These are phyloP conservation scores for Cryptococcus floricola DNA, from an alignment of 1,284 basidiomycete genomes.

Conservation along the genomic window DNA sequence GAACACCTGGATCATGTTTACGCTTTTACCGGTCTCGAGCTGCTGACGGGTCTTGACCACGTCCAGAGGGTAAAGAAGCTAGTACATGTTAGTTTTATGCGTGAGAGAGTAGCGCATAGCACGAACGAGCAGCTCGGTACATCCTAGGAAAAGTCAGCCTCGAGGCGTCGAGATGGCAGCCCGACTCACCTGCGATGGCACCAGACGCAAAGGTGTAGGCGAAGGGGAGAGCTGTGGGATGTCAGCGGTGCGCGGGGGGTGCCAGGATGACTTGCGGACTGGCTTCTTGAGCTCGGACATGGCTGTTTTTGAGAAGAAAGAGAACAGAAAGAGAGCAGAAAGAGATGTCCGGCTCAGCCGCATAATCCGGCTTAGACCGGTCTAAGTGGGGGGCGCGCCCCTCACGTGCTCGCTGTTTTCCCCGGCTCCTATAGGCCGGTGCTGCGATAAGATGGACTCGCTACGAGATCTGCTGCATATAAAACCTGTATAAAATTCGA, in stretches of 20 bases:
- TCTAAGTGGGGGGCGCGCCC: too few species aligned
- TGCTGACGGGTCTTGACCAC: slow-evolving; percentile 96
- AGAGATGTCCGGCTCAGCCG: too few species aligned
- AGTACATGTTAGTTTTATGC: slow-evolving; percentile 19
- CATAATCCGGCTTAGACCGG: too few species aligned
- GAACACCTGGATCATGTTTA: slow-evolving; percentile 71
- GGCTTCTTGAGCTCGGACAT: not conserved
- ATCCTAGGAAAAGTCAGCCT: slow-evolving; percentile 37
- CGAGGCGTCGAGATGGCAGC: not conserved
- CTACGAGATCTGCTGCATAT: too few species aligned
- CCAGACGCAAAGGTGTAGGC: slow-evolving; percentile 83
- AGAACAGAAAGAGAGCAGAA: too few species aligned
- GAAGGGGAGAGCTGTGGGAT: slow-evolving; percentile 68
- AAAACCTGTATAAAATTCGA: too few species aligned
- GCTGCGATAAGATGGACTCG: too few species aligned
- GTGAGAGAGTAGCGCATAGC: slow-evolving; percentile 35
- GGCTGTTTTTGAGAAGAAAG: not conserved
- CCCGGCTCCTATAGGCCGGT: too few species aligned
- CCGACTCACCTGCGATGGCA: slow-evolving; percentile 71
- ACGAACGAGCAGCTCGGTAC: slow-evolving; percentile 81
- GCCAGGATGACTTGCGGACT: not conserved
- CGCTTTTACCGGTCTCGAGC: slow-evolving; percentile 74
- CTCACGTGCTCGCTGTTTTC: too few species aligned
- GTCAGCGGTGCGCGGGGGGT: not conserved
- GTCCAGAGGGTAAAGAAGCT: slow-evolving; percentile 38